Conservation (phyloP, 192 early-diverging fungal genomes). For the Coemansia sp. region DNA sequence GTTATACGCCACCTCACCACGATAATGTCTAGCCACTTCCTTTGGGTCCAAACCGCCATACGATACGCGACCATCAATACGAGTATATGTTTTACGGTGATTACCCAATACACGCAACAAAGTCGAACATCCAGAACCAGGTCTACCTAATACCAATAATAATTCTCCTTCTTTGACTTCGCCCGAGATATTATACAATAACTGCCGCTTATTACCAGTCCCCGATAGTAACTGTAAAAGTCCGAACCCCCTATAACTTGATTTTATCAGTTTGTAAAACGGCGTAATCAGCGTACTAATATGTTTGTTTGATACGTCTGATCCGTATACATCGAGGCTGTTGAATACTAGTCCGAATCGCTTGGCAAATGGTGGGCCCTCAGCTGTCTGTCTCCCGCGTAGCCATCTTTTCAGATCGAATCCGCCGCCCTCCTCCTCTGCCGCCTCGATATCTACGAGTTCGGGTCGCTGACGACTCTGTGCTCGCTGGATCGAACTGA, state of each 20-base stretch:
- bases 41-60: conserved; percentile 68
- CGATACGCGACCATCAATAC: conserved; percentile 24
- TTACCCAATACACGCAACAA: conserved; percentile 67
- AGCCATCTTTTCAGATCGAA: conserved; percentile 39
- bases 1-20: conserved; percentile 61
- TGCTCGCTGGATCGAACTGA: conserved; percentile 38
- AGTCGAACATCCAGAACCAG: conserved; percentile 70
- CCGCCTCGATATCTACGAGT: not conserved
- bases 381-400: conserved; percentile 4
- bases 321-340: conserved; percentile 42
- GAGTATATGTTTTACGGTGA: conserved; percentile 58
- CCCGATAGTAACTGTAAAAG: conserved; percentile 13
- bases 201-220: conserved; percentile 13
- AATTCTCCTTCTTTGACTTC: conserved; percentile 74
- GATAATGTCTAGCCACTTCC: conserved; percentile 63
- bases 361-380: conserved; percentile 46
- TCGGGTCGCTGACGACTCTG: conserved; percentile 15
- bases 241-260: conserved; percentile 21
- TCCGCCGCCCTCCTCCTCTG: not conserved
- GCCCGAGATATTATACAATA: conserved; percentile 67
- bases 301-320: conserved; percentile 37
- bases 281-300: conserved; percentile 48
- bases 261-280: conserved; percentile 39
- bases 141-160: conserved; percentile 69
- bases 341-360: conserved; percentile 47